Percentiles rank a stretch among this genome's conserved stretches.
These are phyloP conservation scores for Gossypium arboreum DNA, from an alignment of 345 rosid genomes.

Conservation along the genomic window DNA sequence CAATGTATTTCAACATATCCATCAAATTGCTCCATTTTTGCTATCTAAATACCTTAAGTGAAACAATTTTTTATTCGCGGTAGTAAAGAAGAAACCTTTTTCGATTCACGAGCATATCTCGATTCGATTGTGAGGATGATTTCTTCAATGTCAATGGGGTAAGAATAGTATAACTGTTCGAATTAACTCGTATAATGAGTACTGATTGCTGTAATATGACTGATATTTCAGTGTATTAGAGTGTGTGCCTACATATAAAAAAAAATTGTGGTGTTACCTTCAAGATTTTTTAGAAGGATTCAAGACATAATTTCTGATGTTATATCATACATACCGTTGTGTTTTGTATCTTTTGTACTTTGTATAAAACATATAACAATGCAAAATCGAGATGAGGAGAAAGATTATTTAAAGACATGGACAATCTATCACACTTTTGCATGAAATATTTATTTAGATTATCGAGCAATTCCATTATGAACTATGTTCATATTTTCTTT, in stretches of 20 bases:
- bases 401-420: no score
- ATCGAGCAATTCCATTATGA: no score
- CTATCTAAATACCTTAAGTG: not conserved
- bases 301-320: not conserved
- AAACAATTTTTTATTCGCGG: conserved; percentile 28
- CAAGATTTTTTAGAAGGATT: not conserved
- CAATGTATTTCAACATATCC: not conserved
- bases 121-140: conserved; percentile 95
- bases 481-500: no score
- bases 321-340: not conserved
- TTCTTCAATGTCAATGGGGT: conserved; percentile 96
- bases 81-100: conserved; percentile 77
- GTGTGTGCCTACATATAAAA: not conserved
- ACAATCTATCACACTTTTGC: no score
- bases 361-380: no score
- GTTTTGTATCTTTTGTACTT: no score
- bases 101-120: conserved; percentile 74
- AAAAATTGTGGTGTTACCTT: not conserved
- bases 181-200: not conserved
- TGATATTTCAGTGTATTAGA: not conserved
- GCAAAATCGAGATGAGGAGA: no score
- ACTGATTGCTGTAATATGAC: not conserved
- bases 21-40: not conserved
- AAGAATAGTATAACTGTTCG: conserved; percentile 20
- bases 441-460: no score